Conservation (phyloP, 208 protist species). For the Acanthamoeba polyphaga region DNA sequence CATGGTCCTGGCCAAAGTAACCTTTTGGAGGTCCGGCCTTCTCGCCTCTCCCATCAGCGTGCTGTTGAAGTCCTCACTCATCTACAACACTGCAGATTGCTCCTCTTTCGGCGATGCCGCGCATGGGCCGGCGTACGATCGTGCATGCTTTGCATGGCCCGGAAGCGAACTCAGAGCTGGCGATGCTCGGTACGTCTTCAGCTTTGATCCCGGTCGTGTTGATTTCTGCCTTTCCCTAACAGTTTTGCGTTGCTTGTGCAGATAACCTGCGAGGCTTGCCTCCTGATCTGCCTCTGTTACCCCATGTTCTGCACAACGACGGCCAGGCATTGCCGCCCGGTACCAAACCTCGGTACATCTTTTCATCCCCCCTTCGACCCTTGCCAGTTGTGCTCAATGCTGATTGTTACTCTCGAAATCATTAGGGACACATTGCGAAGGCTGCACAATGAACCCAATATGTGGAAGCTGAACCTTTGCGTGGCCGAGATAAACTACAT, state of each 20-base stretch:
- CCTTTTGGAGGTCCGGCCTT: conserved; percentile 13
- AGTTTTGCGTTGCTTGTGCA: neutral
- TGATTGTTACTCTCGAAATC: neutral
- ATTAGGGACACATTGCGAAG: neutral
- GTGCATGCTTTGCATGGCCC: conserved; percentile 71
- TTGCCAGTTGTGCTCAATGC: neutral
- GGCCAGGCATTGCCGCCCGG: conserved; percentile 18
- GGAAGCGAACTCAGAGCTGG: conserved; percentile 25
- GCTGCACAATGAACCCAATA: neutral
- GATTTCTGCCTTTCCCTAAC: neutral
- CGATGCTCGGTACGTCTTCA: conserved; percentile 30
- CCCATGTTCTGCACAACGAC: conserved; percentile 44
- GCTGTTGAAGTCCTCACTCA: neutral
- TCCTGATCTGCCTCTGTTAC: conserved; percentile 11
- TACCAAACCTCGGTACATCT: neutral
- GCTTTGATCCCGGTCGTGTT: neutral
- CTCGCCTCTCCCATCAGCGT: neutral
- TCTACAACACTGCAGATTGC: conserved; percentile 37
- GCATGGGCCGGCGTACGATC: conserved; percentile 29
- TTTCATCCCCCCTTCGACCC: neutral
- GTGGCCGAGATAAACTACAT: conserved; percentile 58
- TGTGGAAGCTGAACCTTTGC: conserved; percentile 61
- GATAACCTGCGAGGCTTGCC: conserved; percentile 43
- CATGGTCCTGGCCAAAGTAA: conserved; percentile 56
- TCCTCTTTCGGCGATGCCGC: conserved; percentile 43